A percentile compares a stretch with the other conserved stretches of the same genome.
phyloP scores from a whole-genome alignment of 2,329 filamentous ascomycete species.

The Cyphellophora europaea region DNA sequence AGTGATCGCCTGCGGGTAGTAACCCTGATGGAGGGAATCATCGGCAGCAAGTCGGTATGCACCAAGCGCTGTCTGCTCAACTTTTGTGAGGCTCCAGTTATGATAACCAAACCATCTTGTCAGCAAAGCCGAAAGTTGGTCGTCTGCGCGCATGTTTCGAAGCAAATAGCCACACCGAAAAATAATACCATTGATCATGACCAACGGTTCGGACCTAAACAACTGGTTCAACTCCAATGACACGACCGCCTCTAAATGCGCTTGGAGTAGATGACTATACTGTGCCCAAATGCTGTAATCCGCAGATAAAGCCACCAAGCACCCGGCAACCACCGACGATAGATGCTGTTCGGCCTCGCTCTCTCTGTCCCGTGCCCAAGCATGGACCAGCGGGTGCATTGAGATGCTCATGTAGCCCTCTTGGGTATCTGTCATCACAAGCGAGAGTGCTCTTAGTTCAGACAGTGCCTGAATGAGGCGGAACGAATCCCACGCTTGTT shows the following conservation, averaged over 20 bases:
- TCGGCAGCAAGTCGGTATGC: no score
- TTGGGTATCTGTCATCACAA: conserved; percentile 15
- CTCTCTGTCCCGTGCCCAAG: conserved; percentile 25
- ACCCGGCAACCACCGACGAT: conserved; percentile 17
- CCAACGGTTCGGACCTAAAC: conserved; percentile 2
- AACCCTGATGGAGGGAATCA: no score
- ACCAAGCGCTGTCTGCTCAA: no score
- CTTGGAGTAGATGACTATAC: conserved; percentile 6
- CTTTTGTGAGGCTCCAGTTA: no score
- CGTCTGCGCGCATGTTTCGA: no score
- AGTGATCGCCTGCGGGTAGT: conserved; percentile 2
- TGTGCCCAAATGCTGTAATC: conserved; percentile 3
- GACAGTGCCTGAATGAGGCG: conserved; percentile 20
- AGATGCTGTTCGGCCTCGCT: conserved; percentile 11
- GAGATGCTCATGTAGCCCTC: conserved; percentile 16
- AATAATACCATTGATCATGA: no score
- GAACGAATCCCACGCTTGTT: conserved; percentile 21
- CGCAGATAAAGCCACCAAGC: conserved; percentile 9
- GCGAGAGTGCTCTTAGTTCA: conserved; percentile 22
- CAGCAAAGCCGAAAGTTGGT: no score
- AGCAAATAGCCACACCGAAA: no score
- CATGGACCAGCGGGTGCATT: conserved; percentile 28
- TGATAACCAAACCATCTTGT: no score
- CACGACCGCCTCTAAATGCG: conserved; percentile 10
- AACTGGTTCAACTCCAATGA: conserved; percentile 6